These are phyloP conservation scores for Eucalyptus curtisii DNA, from an alignment of 345 rosid genomes.

Conservation along the genomic window DNA sequence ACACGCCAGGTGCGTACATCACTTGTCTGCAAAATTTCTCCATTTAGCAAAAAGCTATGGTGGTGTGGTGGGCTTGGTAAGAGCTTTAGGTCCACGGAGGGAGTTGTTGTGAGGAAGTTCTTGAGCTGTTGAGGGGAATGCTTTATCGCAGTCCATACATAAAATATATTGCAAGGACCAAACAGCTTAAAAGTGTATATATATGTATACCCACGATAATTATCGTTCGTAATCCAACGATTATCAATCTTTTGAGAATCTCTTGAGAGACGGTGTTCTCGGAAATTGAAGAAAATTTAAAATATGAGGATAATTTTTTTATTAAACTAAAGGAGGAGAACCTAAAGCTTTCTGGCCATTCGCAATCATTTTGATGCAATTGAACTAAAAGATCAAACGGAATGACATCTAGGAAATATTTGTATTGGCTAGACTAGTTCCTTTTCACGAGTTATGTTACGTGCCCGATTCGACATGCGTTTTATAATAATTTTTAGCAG, in stretches of 20 bases:
- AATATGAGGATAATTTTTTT: not conserved
- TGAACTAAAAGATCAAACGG: not conserved
- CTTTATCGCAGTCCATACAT: not conserved
- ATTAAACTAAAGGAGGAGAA: not conserved
- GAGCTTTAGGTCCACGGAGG: not conserved
- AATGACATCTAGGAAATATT: not conserved
- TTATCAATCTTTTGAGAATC: not conserved
- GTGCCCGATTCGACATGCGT: not conserved
- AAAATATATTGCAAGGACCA: not conserved
- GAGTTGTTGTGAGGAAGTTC: not conserved
- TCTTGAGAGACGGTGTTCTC: not conserved
- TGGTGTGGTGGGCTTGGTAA: not conserved
- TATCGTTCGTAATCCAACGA: not conserved
- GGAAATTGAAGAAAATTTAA: not conserved
- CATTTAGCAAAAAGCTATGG: not conserved
- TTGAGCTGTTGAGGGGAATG: not conserved
- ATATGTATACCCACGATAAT: not conserved
- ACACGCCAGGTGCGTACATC: not conserved
- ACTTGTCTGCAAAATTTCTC: not conserved
- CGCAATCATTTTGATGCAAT: not conserved
- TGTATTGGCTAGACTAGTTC: not conserved
- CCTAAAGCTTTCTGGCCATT: not conserved
- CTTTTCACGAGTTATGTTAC: not conserved
- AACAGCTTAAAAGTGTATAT: not conserved
- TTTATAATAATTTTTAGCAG: not conserved